A percentile compares a stretch with the other conserved stretches of the same genome.
phyloP scores from a whole-genome alignment of 306 rosid species.

The Cyamopsis tetragonoloba region DNA sequence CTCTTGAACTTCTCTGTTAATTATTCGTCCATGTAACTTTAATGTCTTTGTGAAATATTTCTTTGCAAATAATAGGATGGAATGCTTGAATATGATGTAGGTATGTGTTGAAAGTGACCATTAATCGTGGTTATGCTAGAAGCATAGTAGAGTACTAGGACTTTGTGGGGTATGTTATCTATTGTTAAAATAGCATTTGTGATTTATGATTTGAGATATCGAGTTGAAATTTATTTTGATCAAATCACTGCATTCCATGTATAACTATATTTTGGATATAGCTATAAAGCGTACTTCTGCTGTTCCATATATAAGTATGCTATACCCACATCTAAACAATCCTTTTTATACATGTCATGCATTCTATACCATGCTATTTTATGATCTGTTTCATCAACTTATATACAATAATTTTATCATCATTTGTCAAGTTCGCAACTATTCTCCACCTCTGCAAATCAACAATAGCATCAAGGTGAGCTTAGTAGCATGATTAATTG shows the following conservation, averaged over 20 bases:
- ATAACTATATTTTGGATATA: background rate
- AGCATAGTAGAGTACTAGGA: slow-evolving; percentile 93
- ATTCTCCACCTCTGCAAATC: slow-evolving; percentile 74
- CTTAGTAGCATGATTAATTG: background rate
- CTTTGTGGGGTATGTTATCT: slow-evolving; percentile 64
- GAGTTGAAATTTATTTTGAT: slow-evolving; percentile 6
- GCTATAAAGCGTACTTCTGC: background rate
- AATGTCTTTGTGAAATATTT: background rate
- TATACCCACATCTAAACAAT: background rate
- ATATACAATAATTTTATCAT: background rate
- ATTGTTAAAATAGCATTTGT: background rate
- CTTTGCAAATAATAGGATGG: slow-evolving; percentile 6
- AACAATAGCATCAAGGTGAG: slow-evolving; percentile 99
- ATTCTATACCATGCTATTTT: background rate
- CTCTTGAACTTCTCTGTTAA: background rate
- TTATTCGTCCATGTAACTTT: background rate
- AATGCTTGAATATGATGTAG: slow-evolving; percentile 38
- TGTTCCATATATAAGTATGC: background rate
- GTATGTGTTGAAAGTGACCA: slow-evolving; percentile 93
- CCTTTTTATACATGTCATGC: background rate
- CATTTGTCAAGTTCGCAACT: slow-evolving; percentile 81
- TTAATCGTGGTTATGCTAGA: slow-evolving; percentile 92
- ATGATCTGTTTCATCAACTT: slow-evolving; percentile 4
- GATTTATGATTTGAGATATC: background rate
- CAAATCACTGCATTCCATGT: background rate